Base-by-base conservation (phyloP, 805 yeast genomes). In the Zygoascus tannicola region DNA sequence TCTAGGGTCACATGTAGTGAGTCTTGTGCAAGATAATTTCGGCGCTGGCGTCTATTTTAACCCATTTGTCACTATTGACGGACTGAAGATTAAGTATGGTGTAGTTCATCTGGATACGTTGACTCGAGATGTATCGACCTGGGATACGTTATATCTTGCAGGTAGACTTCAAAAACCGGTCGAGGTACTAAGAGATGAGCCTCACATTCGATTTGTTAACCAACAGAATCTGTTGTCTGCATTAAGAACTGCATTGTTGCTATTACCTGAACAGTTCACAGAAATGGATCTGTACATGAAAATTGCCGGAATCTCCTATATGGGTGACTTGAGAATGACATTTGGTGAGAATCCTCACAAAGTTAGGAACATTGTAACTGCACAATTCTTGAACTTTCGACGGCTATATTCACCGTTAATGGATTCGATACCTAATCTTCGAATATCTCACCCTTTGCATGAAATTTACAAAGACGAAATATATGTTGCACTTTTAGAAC, bases 121-220 rank as follows among this genome's bases (percentile, higher is more conserved):
- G 18, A 62, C 78, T 32, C 68, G 68, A 32, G 98, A 92, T 63
- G 65, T 92, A 22, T 68, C 75, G n/a, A 76, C 81, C 44, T 92
- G 98, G 98, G 69, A 77, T 22, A 75, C 87, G 0, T 73, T 92
- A 54, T 92, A 92, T 56, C 57, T 92, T 16, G 94, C 96, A 1
- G 98, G 98, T 1, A 70, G 98, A 49, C 67, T 92, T 46, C 98
- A 92, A 55, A 92, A 92, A 56, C 98, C 98, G 0, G 94, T 90
- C 4, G 81, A 83, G 48, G 71, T 84, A 28, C 60, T 85, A 33
- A 73, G 77, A 50, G 84, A 79, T 54, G 79, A 80, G 46, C 70
- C 80, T 1, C 69, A 75, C 55, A 70, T 84, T 5, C 69, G 75
- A 44, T 75, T 80, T 44, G 68, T 82, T 55, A 83, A 85, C 56